Evolutionary conservation across 805 yeast genomes (phyloP), one percentile per base, ranked within the genome.

Genomic region (Starmera dryadoides): DNA sequence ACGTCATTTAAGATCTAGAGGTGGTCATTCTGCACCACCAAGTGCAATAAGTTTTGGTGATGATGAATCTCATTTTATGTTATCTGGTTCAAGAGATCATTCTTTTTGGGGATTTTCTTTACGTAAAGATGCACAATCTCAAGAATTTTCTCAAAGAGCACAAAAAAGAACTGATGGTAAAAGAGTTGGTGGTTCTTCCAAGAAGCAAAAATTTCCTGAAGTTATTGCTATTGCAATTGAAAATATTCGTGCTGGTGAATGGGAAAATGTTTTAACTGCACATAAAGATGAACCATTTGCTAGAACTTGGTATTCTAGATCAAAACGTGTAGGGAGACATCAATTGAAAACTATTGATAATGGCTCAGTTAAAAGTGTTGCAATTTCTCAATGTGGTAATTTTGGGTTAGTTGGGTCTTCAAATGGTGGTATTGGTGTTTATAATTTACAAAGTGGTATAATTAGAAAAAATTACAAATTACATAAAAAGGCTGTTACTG

Each of bases 1-100:
- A 33, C 80, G 98, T 55, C 78, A 81, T 43, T 68, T 94, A 52
- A 77, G 98, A 58, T 84, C 95, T 1, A 76, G 98, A 56, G 98
- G 97, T 52, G 99, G 99, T n/a, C 98, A 93, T 59, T 78, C 95
- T 4, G 82, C 85, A 23, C 95, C 98, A 3, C 94, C 98, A 3
- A 70, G 82, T 0, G 56, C 76, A 5, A 77, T 93, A 31, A 65
- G 68, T 19, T 93, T 93, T 60, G 86, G 94, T 5, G 83, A 84
- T 49, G 79, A 77, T 36, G 78, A 78, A 35, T 79, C 95, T 2
- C 98, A 94, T 61, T 86, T 79, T 59, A 55, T 94, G 10, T 70
- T 86, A 39, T 86, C 96, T 38, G 94, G 94, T 2, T 86, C 97
- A 0, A 73, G 79, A 46, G 98, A 93, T 62, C 72, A 75, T 51